These are phyloP conservation scores for Cajanus cajan DNA, from an alignment of 306 rosid genomes.

Conservation along the genomic window DNA sequence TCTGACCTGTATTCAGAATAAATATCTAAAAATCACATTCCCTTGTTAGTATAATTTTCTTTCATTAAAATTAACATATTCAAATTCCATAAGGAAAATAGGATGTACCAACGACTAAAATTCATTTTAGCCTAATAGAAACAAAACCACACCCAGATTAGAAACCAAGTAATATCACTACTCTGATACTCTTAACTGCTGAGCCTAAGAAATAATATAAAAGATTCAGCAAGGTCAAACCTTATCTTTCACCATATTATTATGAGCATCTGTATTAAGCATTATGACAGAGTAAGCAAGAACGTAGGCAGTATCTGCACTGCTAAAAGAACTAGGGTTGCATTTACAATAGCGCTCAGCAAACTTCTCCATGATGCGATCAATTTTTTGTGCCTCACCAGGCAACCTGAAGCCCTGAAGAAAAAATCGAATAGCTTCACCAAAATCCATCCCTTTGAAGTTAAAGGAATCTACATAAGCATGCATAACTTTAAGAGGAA, in stretches of 20 bases:
- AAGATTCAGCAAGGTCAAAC: constrained; percentile 49
- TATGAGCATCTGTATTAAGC: constrained; percentile 99
- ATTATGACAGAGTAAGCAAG: constrained; percentile 98
- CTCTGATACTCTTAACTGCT: background rate
- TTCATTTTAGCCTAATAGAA: constrained; percentile 17
- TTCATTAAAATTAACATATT: constrained; percentile 13
- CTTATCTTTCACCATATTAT: constrained; percentile 96
- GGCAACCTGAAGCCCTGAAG: constrained; percentile 96
- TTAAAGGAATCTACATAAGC: constrained; percentile 96
- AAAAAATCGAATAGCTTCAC: constrained; percentile 94
- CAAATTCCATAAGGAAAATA: constrained; percentile 27
- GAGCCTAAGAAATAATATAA: constrained; percentile 27
- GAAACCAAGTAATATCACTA: constrained; percentile 20
- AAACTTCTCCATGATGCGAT: constrained; percentile 99
- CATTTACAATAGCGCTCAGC: constrained; percentile 99
- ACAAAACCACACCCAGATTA: constrained; percentile 8
- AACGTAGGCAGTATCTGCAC: constrained; percentile 99
- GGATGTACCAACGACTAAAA: background rate
- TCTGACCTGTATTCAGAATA: constrained; percentile 16
- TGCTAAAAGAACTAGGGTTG: constrained; percentile 86
- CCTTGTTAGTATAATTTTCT: constrained; percentile 14
- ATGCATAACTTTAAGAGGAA: constrained; percentile 96
- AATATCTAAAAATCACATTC: constrained; percentile 2
- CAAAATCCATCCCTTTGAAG: constrained; percentile 88
- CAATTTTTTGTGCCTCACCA: constrained; percentile 99